phyloP scores from a whole-genome alignment of 2,329 filamentous ascomycete genomes.

The Zopfia rhizophila region DNA sequence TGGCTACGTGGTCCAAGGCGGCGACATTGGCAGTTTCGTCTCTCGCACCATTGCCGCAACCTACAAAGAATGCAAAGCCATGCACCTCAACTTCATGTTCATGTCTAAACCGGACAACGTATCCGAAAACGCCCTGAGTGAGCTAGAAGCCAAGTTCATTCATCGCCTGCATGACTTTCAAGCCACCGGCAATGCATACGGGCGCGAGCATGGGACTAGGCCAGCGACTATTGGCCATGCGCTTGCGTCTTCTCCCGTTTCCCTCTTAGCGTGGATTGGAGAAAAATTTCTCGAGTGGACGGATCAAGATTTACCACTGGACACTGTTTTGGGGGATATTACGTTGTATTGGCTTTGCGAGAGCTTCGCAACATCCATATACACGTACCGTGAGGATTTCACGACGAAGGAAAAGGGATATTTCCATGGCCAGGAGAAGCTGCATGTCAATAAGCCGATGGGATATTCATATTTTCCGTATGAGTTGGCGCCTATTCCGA shows the following conservation, averaged over 20 bases:
- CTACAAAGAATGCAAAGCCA: slow-evolving; percentile 60
- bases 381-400: slow-evolving; percentile 57
- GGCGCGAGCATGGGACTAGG: slow-evolving; percentile 63
- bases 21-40: slow-evolving; percentile 64
- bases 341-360: slow-evolving; percentile 67
- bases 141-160: slow-evolving; percentile 28
- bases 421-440: slow-evolving; percentile 25
- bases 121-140: slow-evolving; percentile 31
- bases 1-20: slow-evolving; percentile 67
- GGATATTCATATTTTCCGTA: slow-evolving; percentile 58
- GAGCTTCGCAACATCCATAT: slow-evolving; percentile 60
- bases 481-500: slow-evolving; percentile 54
- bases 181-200: slow-evolving; percentile 60
- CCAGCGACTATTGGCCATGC: slow-evolving; percentile 67
- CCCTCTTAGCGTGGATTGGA: slow-evolving; percentile 67
- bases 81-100: slow-evolving; percentile 45
- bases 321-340: slow-evolving; percentile 61
- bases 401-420: slow-evolving; percentile 8
- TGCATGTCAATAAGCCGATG: slow-evolving; percentile 53
- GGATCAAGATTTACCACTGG: slow-evolving; percentile 53
- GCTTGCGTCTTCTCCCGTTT: slow-evolving; percentile 64
- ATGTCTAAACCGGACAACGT: slow-evolving; percentile 31
- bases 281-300: slow-evolving; percentile 68
- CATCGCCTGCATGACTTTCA: slow-evolving; percentile 52
- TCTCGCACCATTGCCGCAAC: slow-evolving; percentile 55